Base-by-base conservation (phyloP, 2,329 filamentous ascomycete genomes). In the Ascochyta viciae-villosae region DNA sequence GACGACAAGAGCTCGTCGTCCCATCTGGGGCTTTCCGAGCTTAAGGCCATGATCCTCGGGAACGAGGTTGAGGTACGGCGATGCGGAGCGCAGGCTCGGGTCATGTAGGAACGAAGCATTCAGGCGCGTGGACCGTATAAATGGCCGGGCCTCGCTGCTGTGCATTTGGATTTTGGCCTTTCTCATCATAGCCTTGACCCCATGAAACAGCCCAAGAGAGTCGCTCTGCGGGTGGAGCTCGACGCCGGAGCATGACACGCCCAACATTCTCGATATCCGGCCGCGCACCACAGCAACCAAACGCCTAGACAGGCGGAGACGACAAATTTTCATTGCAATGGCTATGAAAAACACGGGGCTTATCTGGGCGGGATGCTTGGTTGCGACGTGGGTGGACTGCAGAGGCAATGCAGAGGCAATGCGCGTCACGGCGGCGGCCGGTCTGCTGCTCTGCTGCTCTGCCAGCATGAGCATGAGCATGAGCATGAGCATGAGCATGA, bases 351-450 rank as follows among this genome's bases (percentile, higher is more conserved):
- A 63, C 57, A 44, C 56, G 60, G 61, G 62, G 60, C 67, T 69
- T 71, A 69, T 70, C 68, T 59, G 63, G 52, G 67, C 58, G 60
- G 58, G 48, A 61, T 66, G 64, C 48, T 58, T 56, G 49, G 62
- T 52, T 40, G 56, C 61, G 49, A 55, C 66, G 67, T 60, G 60
- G 58, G 52, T 44, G 50, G 41, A 22, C 15, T 34, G 40, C 41
- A 59, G 59, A 54, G 53, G 27, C 27, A 12, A 5, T 34, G 53
- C 53, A 64, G 60, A 66, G 61, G 67, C 61, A 65, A 62, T 53
- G 50, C 38, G 49, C 44, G 63, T 57, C 54, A 62, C 50, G 47
- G 44, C 39, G 53, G 39, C 41, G 53, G 39, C 35, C 41, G 62
- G 57, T 42, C 42, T 42, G 42, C 31, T 47, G 46, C 35, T 26